A percentile compares a stretch with the other conserved stretches of the same genome.
Evolutionary conservation across 108 stramenopile genomes (phyloP).

Genomic region (Cylindrotheca closterium): DNA sequence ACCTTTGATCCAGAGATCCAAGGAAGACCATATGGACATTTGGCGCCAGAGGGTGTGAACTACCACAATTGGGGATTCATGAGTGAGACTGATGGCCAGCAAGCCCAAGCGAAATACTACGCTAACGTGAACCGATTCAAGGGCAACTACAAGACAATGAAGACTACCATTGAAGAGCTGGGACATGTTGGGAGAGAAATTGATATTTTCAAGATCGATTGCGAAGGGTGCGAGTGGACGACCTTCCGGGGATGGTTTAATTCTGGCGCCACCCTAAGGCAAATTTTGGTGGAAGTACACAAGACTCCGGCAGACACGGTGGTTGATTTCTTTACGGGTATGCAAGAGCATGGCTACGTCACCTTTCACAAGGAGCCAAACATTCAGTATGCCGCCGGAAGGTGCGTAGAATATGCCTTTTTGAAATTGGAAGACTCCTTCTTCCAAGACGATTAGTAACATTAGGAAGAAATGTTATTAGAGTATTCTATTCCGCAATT

Average conservation of each 20-base stretch:
- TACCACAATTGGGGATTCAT: conserved; percentile 44
- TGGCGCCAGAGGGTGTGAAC: conserved; percentile 1
- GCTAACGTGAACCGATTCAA: not conserved
- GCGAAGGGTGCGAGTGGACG: conserved; percentile 46
- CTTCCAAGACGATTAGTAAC: no score
- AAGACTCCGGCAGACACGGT: conserved; percentile 1
- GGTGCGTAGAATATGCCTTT: conserved; percentile 27
- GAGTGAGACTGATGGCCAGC: not conserved
- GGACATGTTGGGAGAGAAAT: conserved; percentile 33
- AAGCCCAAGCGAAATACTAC: not conserved
- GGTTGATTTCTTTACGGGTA: conserved; percentile 30
- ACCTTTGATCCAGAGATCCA: conserved; percentile 35
- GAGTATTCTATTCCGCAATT: no score
- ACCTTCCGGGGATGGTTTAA: conserved; percentile 43
- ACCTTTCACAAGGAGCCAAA: conserved; percentile 43
- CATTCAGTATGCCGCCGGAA: conserved; percentile 21
- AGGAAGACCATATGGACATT: not conserved
- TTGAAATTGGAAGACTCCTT: conserved; percentile 12
- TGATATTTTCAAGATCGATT: conserved; percentile 58
- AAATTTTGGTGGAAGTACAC: conserved; percentile 57
- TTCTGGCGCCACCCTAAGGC: conserved; percentile 17
- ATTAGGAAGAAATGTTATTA: no score
- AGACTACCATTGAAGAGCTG: conserved; percentile 31
- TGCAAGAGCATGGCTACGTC: conserved; percentile 33
- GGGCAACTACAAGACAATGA: conserved; percentile 31